Evolutionary conservation across 352 stramenopile genomes (phyloP).

Genomic region (Salisapilia sapeloensis): DNA sequence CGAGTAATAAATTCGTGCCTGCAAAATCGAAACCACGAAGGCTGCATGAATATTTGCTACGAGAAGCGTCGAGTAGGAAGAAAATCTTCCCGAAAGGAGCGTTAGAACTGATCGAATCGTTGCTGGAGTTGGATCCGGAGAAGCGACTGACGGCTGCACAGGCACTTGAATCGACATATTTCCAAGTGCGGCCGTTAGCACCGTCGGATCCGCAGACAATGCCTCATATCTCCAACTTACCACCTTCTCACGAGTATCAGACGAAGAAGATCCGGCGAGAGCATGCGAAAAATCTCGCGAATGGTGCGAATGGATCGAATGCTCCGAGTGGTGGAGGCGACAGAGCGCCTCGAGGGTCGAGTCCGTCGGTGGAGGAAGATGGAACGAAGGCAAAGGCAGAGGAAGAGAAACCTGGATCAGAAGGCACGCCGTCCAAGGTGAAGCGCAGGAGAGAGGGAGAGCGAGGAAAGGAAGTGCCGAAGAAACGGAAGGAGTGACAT

Average conservation of each 20-base stretch:
- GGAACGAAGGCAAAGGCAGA: no score
- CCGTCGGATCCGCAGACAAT: conserved; percentile 43
- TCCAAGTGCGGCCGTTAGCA: conserved; percentile 60
- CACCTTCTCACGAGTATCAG: conserved; percentile 76
- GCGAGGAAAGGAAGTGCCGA: background rate
- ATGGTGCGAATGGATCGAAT: conserved; percentile 14
- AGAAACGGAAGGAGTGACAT: no score
- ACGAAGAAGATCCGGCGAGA: conserved; percentile 82
- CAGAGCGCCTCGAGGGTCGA: no score
- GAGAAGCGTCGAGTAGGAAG: conserved; percentile 50
- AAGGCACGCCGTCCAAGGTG: no score
- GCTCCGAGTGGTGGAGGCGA: conserved; percentile 1
- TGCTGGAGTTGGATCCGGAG: conserved; percentile 92
- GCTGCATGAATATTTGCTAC: conserved; percentile 55
- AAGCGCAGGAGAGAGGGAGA: conserved; percentile 5
- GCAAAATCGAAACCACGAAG: conserved; percentile 52
- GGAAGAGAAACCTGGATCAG: no score
- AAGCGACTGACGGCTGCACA: conserved; percentile 85
- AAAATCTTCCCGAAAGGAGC: conserved; percentile 68
- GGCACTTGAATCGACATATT: conserved; percentile 90
- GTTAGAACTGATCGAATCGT: conserved; percentile 85
- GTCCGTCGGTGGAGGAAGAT: no score
- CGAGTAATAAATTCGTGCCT: conserved; percentile 70
- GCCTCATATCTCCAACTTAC: conserved; percentile 49
- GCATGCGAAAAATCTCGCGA: conserved; percentile 51